Conservation (phyloP, 2,329 filamentous ascomycete species). For the Fusarium buharicum region DNA sequence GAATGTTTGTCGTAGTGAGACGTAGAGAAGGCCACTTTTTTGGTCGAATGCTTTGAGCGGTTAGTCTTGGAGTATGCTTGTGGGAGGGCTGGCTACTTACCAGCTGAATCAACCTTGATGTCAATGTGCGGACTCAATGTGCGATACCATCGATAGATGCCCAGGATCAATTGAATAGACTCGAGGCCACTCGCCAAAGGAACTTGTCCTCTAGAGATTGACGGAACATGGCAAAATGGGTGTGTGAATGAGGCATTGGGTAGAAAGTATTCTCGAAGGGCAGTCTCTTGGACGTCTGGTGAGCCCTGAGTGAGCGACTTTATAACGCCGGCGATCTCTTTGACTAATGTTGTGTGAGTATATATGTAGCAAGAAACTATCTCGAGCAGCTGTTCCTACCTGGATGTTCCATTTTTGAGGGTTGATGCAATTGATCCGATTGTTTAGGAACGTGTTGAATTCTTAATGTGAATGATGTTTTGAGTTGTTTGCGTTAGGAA, state of each 20-base stretch:
- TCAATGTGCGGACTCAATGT: slow-evolving; percentile 80
- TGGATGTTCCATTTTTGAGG: slow-evolving; percentile 52
- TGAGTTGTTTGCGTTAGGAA: not conserved
- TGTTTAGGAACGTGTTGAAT: not conserved
- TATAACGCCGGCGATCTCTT: slow-evolving; percentile 75
- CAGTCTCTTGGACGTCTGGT: slow-evolving; percentile 70
- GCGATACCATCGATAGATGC: slow-evolving; percentile 86
- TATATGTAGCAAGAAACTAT: not conserved
- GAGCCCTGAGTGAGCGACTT: slow-evolving; percentile 73
- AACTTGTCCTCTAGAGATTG: slow-evolving; percentile 56
- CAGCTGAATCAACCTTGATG: slow-evolving; percentile 69
- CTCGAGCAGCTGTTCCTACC: slow-evolving; percentile 44
- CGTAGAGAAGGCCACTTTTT: slow-evolving; percentile 73
- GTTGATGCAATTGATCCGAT: not conserved
- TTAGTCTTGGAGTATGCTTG: not conserved
- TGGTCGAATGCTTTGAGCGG: slow-evolving; percentile 71
- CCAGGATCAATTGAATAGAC: slow-evolving; percentile 73
- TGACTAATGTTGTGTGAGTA: slow-evolving; percentile 48
- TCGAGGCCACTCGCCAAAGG: slow-evolving; percentile 59
- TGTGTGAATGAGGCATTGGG: slow-evolving; percentile 78
- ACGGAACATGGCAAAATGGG: slow-evolving; percentile 77
- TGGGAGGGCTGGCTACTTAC: slow-evolving; percentile 48
- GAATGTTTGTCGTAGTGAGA: slow-evolving; percentile 79
- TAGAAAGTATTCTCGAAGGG: slow-evolving; percentile 79
- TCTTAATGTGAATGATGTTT: not conserved